A percentile compares a stretch with the other conserved stretches of the same genome.
Evolutionary conservation across 2,329 filamentous ascomycete genomes (phyloP).

Genomic region (Cryphonectria radicalis): DNA sequence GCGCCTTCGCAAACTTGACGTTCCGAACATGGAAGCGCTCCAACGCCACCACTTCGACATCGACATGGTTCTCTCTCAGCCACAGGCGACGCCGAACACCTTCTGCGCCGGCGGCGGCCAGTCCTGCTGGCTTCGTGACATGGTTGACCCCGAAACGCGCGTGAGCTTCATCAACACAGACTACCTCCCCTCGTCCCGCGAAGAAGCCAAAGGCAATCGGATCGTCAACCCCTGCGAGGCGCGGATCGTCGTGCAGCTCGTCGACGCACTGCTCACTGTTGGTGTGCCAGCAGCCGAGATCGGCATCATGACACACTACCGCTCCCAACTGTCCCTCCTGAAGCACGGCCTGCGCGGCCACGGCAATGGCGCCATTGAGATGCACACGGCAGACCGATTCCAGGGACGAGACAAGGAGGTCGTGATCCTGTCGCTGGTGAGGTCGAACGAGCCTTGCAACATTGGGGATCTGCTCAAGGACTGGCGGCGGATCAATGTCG

Average conservation of each 20-base stretch:
- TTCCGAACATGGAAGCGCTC: conserved; percentile 69
- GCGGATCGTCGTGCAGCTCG: conserved; percentile 75
- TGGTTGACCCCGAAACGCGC: conserved; percentile 71
- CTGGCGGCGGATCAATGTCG: conserved; percentile 93
- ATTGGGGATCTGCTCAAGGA: conserved; percentile 94
- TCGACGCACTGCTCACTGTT: conserved; percentile 74
- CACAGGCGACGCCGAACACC: conserved; percentile 44
- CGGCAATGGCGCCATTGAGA: conserved; percentile 69
- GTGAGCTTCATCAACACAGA: conserved; percentile 93
- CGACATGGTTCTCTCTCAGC: conserved; percentile 45
- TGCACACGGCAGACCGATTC: conserved; percentile 96
- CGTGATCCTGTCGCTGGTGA: conserved; percentile 83
- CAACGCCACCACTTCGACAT: conserved; percentile 62
- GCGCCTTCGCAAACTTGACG: conserved; percentile 67
- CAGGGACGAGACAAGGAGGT: conserved; percentile 96
- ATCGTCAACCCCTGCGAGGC: conserved; percentile 90
- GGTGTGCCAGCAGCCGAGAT: conserved; percentile 79
- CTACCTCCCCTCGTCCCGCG: conserved; percentile 65
- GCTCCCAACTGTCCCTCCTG: conserved; percentile 84
- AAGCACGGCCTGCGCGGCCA: conserved; percentile 69
- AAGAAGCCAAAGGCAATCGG: conserved; percentile 79
- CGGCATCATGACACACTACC: conserved; percentile 96
- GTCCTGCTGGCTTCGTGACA: conserved; percentile 76
- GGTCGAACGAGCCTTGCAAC: conserved; percentile 78
- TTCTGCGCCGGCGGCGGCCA: conserved; percentile 58